Conservation (phyloP, 176 grass and related monocot species). For the Rhynchospora breviuscula region DNA sequence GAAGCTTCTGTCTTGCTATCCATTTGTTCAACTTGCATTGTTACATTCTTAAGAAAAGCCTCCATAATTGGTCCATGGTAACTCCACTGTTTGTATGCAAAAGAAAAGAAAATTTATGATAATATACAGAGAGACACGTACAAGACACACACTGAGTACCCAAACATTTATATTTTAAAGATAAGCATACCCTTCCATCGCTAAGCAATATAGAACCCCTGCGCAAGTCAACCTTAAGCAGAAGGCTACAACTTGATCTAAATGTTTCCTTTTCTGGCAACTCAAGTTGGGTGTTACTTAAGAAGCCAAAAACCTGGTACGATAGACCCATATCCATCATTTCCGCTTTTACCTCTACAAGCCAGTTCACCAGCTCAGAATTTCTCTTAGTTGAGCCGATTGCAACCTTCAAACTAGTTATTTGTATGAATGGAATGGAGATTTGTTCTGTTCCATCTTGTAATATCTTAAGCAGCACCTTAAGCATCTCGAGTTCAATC, state of each 20-base stretch:
- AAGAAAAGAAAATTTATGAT: slow-evolving; percentile 19
- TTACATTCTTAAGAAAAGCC: slow-evolving; percentile 73
- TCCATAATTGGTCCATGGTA: slow-evolving; percentile 92
- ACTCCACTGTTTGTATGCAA: slow-evolving; percentile 52
- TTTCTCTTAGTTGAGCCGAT: slow-evolving; percentile 36
- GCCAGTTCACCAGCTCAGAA: slow-evolving; percentile 29
- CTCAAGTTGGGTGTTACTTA: slow-evolving; percentile 42
- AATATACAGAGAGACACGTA: slow-evolving; percentile 7
- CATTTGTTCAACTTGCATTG: slow-evolving; percentile 43
- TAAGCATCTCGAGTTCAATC: slow-evolving; percentile 64
- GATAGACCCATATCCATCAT: slow-evolving; percentile 76
- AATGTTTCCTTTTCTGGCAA: slow-evolving; percentile 51
- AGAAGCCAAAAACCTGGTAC: slow-evolving; percentile 89
- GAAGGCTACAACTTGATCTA: slow-evolving; percentile 35
- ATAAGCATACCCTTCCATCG: slow-evolving; percentile 89
- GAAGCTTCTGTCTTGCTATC: slow-evolving; percentile 55
- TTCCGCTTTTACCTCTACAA: slow-evolving; percentile 62
- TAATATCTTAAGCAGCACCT: slow-evolving; percentile 67
- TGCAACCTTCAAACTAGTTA: slow-evolving; percentile 57
- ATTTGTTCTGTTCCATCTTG: slow-evolving; percentile 45
- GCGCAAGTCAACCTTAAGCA: slow-evolving; percentile 53
- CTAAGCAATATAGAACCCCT: slow-evolving; percentile 88
- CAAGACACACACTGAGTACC: background rate
- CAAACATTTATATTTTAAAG: slow-evolving; percentile 14
- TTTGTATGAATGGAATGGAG: slow-evolving; percentile 75